Base-by-base conservation (phyloP, 352 stramenopile species). In the Pythium periplocum region DNA sequence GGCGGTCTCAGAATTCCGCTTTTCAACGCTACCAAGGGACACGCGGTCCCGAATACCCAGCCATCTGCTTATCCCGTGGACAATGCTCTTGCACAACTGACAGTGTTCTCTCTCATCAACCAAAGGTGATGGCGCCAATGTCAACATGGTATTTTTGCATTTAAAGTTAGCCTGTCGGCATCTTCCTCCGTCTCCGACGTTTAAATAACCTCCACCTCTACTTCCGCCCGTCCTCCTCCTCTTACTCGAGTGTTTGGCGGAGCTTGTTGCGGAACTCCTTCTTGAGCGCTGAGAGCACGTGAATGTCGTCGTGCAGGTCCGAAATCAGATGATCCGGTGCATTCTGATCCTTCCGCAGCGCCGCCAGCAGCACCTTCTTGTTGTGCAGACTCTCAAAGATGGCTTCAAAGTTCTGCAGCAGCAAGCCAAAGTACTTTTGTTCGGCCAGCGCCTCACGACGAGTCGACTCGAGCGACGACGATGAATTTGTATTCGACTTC, bases 371-470 rank as follows among this genome's bases (percentile, higher is more conserved):
- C 52, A 89, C 73, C 55, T 91, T 91, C 71, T 87, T 91, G 64
- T 89, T 91, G 67, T 91, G 78, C 33, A 91, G 62, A 52, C 75
- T 87, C 62, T 91, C 81, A 41, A 91, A 91, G 45, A 89, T 87
- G 40, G 79, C 76, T 57, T 91, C 80, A 54, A 91, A 91, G 61
- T 91, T 91, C 55, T 91, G 80, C 59, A 91, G 57, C 68, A 91
- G 51, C 45, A 91, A 49, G 2, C 76, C 78, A 59, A 91, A 91
- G 55, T 87, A 88, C 57, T 91, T 88, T 49, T 91, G 80, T 52
- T 89, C 78, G 1, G 73, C 71, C n/a, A 91, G 59, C n/a, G 73
- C 73, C 10, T 78, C 75, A 30, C 69, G 74, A 34, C 78, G 71
- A 36, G 63, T 69, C 46, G 64, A 61, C 44, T 88, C 75, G 31